phyloP scores from a whole-genome alignment of 768 basidiomycete species.

The Cystofilobasidium bisporidii region DNA sequence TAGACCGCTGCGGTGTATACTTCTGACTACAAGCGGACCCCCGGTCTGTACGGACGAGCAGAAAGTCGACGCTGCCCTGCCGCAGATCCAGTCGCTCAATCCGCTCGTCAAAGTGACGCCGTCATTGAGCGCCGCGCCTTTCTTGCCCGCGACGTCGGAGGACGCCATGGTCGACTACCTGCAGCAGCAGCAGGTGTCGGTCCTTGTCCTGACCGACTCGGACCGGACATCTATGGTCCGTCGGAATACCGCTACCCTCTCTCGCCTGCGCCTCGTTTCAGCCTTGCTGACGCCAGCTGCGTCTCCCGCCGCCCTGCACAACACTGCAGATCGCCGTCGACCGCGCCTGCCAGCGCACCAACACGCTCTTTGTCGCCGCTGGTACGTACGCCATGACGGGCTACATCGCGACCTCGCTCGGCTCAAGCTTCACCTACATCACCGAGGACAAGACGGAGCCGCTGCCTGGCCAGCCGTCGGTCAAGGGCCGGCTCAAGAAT shows the following conservation, averaged over 20 bases:
- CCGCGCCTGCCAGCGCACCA: conserved; percentile 60
- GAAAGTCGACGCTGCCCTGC: conserved; percentile 76
- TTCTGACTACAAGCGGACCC: no score
- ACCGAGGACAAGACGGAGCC: conserved; percentile 34
- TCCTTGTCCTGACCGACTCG: conserved; percentile 81
- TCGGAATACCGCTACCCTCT: no score
- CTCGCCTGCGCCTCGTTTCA: no score
- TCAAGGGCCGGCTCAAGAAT: neutral
- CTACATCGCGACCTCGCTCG: conserved; percentile 88
- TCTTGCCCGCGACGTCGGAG: conserved; percentile 42
- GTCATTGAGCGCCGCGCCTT: conserved; percentile 52
- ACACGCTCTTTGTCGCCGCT: conserved; percentile 81
- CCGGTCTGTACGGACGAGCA: conserved; percentile 42
- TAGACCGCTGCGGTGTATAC: neutral
- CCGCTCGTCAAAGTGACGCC: conserved; percentile 78
- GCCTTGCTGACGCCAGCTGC: no score
- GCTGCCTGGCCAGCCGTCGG: neutral
- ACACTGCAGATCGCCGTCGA: conserved; percentile 60
- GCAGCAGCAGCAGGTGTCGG: conserved; percentile 45
- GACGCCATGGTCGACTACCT: conserved; percentile 35
- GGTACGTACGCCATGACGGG: conserved; percentile 82
- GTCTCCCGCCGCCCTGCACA: no score
- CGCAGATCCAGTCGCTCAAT: conserved; percentile 79
- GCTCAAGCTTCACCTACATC: conserved; percentile 68
- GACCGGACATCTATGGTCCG: conserved; percentile 61